Conservation (phyloP, 108 stramenopile species). For the Skeletonema marinoi region DNA sequence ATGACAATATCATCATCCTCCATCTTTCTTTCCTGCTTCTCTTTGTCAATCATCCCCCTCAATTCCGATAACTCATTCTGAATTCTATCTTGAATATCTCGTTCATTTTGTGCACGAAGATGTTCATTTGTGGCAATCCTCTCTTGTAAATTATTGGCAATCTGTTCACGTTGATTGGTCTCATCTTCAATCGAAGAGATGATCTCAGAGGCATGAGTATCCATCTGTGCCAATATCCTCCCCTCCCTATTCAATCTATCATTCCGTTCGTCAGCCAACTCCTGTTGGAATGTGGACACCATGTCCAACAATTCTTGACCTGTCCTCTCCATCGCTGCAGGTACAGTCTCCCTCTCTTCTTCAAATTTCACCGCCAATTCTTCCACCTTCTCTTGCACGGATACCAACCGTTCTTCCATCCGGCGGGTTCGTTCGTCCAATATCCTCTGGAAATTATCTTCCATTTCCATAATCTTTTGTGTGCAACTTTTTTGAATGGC, state of each 20-base stretch:
- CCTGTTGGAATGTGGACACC: slow-evolving; percentile 55
- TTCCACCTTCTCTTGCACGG: slow-evolving; percentile 59
- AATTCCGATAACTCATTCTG: slow-evolving; percentile 74
- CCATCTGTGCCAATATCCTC: slow-evolving; percentile 85
- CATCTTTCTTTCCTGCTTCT: slow-evolving; percentile 74
- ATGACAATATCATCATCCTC: slow-evolving; percentile 91
- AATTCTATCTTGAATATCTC: slow-evolving; percentile 68
- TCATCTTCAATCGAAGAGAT: slow-evolving; percentile 69
- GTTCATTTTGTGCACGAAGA: slow-evolving; percentile 62
- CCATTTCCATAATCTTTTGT: slow-evolving; percentile 68
- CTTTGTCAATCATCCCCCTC: slow-evolving; percentile 65
- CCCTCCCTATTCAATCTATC: slow-evolving; percentile 86
- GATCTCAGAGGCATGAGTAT: slow-evolving; percentile 78
- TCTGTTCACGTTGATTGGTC: slow-evolving; percentile 70
- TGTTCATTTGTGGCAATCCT: slow-evolving; percentile 70
- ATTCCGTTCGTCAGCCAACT: slow-evolving; percentile 81
- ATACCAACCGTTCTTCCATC: slow-evolving; percentile 52
- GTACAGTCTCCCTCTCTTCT: slow-evolving; percentile 58
- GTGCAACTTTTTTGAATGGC: slow-evolving; percentile 61
- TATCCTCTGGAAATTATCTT: slow-evolving; percentile 56
- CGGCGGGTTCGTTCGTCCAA: slow-evolving; percentile 55
- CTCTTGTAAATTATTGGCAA: slow-evolving; percentile 60
- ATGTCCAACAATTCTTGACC: slow-evolving; percentile 61
- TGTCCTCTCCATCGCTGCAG: slow-evolving; percentile 46
- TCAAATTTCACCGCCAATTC: slow-evolving; percentile 64